Conservation (phyloP, 495 filamentous ascomycete genomes). For the Aspergillus bridgeri region DNA sequence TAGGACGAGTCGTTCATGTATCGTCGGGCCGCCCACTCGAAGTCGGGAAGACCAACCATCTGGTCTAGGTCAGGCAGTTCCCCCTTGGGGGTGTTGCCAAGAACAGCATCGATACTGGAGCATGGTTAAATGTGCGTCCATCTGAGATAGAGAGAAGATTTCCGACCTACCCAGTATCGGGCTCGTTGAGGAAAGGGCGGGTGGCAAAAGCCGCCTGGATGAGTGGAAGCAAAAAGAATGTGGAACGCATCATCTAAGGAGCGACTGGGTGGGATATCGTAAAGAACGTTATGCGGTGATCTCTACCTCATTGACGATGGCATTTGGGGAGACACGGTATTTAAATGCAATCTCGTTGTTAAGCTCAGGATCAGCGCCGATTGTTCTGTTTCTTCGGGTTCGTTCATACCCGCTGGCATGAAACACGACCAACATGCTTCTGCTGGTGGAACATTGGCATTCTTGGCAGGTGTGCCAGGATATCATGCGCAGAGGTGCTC, state of each 20-base stretch:
- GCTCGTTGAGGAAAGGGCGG: slow-evolving; percentile 14
- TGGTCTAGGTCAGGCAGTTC: slow-evolving; percentile 5
- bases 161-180: slow-evolving; percentile 8
- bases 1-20: slow-evolving; percentile 13
- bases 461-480: not conserved
- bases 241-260: slow-evolving; percentile 10
- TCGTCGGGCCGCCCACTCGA: slow-evolving; percentile 12
- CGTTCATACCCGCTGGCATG: not conserved
- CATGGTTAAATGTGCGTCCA: not conserved
- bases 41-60: slow-evolving; percentile 11
- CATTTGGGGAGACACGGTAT: not conserved
- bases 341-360: not conserved
- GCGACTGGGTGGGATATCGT: not conserved
- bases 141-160: not conserved
- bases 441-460: not conserved
- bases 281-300: slow-evolving; percentile 1
- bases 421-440: not conserved
- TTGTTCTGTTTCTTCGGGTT: not conserved
- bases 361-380: not conserved
- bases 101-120: slow-evolving; percentile 8
- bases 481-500: no score
- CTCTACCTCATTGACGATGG: not conserved
- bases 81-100: slow-evolving; percentile 11
- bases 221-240: slow-evolving; percentile 7
- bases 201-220: slow-evolving; percentile 8